Evolutionary conservation across 2,329 filamentous ascomycete species (phyloP).

Genomic region (Claviceps sp.): DNA sequence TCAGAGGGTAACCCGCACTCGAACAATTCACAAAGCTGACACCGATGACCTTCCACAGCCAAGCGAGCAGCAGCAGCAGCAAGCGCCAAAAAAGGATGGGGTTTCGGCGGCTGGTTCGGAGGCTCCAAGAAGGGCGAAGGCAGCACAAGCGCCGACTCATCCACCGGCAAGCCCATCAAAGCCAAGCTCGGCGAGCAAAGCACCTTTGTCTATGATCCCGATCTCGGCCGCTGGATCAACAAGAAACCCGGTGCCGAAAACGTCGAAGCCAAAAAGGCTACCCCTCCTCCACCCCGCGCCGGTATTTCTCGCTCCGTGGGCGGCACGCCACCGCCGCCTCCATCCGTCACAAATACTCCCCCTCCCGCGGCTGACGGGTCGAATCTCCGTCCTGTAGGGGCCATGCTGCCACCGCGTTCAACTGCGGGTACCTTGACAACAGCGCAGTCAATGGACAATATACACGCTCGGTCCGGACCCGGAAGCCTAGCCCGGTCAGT

Average conservation of each 20-base stretch:
- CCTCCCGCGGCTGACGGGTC: conserved; percentile 17
- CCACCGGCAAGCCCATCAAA: conserved; percentile 57
- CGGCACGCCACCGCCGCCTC: conserved; percentile 41
- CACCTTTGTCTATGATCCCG: conserved; percentile 85
- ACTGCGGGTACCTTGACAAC: neutral
- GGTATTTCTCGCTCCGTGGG: conserved; percentile 38
- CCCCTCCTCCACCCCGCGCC: conserved; percentile 67
- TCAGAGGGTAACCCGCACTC: too few species aligned
- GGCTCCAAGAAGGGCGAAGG: conserved; percentile 47
- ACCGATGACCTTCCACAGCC: conserved; percentile 26
- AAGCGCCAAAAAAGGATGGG: conserved; percentile 56
- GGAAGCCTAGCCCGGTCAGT: conserved; percentile 31
- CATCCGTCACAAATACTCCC: conserved; percentile 23
- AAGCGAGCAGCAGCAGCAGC: conserved; percentile 40
- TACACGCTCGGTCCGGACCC: conserved; percentile 23
- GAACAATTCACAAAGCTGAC: neutral
- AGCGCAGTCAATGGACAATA: conserved; percentile 11
- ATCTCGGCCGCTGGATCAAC: conserved; percentile 97
- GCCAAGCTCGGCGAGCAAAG: conserved; percentile 92
- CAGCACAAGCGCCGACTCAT: conserved; percentile 23
- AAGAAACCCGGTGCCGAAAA: conserved; percentile 69
- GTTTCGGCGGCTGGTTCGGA: conserved; percentile 74
- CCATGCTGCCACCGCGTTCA: conserved; percentile 11
- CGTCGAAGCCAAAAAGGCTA: conserved; percentile 43
- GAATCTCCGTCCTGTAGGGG: conserved; percentile 20